These are phyloP conservation scores for Rhodotorula sp. DNA, from an alignment of 1,284 basidiomycete genomes.

Conservation along the genomic window DNA sequence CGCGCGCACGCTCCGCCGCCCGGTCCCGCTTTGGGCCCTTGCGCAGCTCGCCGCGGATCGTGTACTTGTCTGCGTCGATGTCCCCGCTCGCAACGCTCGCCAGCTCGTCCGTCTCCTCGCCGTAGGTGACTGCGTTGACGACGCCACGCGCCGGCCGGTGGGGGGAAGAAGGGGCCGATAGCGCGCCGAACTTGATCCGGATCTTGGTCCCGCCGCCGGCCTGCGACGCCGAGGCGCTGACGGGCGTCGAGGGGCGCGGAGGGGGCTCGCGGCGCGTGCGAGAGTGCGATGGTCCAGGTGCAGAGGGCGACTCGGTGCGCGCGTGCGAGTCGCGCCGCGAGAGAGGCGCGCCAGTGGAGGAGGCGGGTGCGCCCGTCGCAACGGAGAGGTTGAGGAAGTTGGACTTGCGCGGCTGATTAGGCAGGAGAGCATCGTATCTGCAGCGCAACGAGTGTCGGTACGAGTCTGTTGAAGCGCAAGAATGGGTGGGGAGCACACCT, in stretches of 20 bases:
- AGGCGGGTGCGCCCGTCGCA: background rate
- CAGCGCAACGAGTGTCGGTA: background rate
- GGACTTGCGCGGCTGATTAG: constrained; percentile 43
- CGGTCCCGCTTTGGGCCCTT: constrained; percentile 32
- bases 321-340: background rate
- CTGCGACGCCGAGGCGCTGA: constrained; percentile 18
- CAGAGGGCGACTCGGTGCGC: background rate
- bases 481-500: constrained; percentile 2
- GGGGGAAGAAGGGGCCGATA: background rate
- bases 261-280: background rate
- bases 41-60: constrained; percentile 12
- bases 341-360: background rate
- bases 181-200: constrained; percentile 29
- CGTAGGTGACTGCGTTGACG: background rate
- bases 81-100: background rate
- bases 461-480: background rate
- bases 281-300: background rate
- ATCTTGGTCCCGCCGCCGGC: constrained; percentile 24
- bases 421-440: constrained; percentile 41
- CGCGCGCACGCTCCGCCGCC: constrained; percentile 20
- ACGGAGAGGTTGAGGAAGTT: constrained; percentile 29
- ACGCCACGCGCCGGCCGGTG: background rate
- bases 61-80: constrained; percentile 6
- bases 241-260: constrained; percentile 19
- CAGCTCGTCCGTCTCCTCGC: background rate